A percentile compares a stretch with the other conserved stretches of the same genome.
These are phyloP conservation scores for Punctularia strigosozonata DNA, from an alignment of 768 basidiomycete species.

Conservation along the genomic window DNA sequence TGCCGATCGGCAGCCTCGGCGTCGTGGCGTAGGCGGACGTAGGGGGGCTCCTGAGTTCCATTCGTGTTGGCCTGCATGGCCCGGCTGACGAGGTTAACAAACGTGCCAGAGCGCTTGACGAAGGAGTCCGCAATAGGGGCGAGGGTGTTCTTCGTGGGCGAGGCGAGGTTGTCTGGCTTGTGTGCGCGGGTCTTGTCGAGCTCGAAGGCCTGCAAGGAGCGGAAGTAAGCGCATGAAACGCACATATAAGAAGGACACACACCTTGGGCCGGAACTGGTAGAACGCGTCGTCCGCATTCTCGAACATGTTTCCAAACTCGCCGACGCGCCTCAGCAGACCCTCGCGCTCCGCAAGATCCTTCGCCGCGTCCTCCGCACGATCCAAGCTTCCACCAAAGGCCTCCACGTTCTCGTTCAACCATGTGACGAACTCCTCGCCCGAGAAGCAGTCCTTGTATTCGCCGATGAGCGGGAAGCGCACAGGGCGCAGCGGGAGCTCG, in stretches of 20 bases:
- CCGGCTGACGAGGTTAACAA: conserved; percentile 65
- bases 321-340: conserved; percentile 61
- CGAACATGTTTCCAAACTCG: conserved; percentile 75
- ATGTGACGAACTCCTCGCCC: conserved; percentile 81
- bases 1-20: conserved; percentile 71
- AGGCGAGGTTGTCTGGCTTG: conserved; percentile 14
- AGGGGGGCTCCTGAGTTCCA: conserved; percentile 44
- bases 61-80: conserved; percentile 34
- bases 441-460: conserved; percentile 82
- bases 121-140: conserved; percentile 39
- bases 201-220: conserved; percentile 41
- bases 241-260: conserved; percentile 6
- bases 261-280: conserved; percentile 83
- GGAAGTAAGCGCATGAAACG: background rate
- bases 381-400: conserved; percentile 73
- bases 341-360: conserved; percentile 39
- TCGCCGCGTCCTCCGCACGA: conserved; percentile 61
- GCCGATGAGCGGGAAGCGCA: conserved; percentile 70
- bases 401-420: conserved; percentile 69
- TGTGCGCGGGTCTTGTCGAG: conserved; percentile 25
- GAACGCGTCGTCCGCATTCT: conserved; percentile 65
- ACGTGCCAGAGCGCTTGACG: conserved; percentile 54
- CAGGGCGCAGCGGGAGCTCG: conserved; percentile 57
- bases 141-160: conserved; percentile 21
- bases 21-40: conserved; percentile 62